Conservation (phyloP, 306 rosid genomes). For the Vigna angularis region DNA sequence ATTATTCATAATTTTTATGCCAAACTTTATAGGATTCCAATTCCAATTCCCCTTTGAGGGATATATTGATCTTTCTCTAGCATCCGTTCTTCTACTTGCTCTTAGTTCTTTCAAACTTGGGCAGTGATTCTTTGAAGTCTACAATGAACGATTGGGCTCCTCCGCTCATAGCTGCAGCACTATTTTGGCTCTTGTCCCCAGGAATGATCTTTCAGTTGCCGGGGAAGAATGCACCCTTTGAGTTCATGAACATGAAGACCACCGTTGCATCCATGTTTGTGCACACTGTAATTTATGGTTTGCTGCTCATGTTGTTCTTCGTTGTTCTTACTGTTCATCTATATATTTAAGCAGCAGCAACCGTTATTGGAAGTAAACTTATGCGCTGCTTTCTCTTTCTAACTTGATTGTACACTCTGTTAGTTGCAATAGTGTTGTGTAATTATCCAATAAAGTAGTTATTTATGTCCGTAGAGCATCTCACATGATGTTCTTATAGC, state of each 20-base stretch:
- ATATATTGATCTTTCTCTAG: background rate
- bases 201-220: constrained; percentile 92
- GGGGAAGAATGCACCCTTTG: constrained; percentile 67
- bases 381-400: background rate
- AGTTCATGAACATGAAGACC: constrained; percentile 88
- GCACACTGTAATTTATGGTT: constrained; percentile 80
- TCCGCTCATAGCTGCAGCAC: constrained; percentile 78
- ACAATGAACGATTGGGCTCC: constrained; percentile 84
- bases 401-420: background rate
- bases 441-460: background rate
- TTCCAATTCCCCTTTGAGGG: constrained; percentile 50
- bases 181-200: constrained; percentile 80
- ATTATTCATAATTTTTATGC: constrained; percentile 41
- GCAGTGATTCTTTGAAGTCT: background rate
- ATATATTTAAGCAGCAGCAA: constrained; percentile 50
- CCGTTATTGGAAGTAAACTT: background rate
- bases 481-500: background rate
- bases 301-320: constrained; percentile 74
- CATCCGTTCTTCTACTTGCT: constrained; percentile 12
- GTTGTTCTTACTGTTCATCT: constrained; percentile 76
- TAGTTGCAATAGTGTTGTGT: background rate
- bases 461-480: background rate
- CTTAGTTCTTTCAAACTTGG: constrained; percentile 24
- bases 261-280: constrained; percentile 81
- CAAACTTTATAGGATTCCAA: constrained; percentile 62